Percentiles rank a stretch among this genome's conserved stretches.
phyloP scores from a whole-genome alignment of 2,329 filamentous ascomycete genomes.

The Cladosporium sp. region DNA sequence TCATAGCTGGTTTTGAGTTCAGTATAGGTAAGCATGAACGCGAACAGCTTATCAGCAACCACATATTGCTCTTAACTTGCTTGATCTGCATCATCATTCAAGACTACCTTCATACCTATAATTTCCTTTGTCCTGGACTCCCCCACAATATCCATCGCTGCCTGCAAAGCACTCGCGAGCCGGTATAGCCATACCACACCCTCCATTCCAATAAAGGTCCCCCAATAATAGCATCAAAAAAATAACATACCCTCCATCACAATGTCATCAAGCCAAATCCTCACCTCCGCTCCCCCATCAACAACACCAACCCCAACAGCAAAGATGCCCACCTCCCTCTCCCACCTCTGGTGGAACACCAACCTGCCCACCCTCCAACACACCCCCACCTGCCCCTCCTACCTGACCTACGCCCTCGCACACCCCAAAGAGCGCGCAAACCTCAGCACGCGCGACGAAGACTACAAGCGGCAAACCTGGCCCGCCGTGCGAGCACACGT shows the following conservation, averaged over 20 bases:
- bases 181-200: too few species aligned
- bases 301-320: background rate
- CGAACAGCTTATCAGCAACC: too few species aligned
- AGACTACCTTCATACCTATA: too few species aligned
- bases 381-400: conserved; percentile 65
- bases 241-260: too few species aligned
- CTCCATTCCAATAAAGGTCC: too few species aligned
- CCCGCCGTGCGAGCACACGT: conserved; percentile 61
- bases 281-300: background rate
- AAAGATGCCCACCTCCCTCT: conserved; percentile 44
- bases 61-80: too few species aligned
- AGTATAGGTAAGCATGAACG: too few species aligned
- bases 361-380: conserved; percentile 64
- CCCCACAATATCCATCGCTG: too few species aligned
- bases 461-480: conserved; percentile 65
- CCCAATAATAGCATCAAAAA: too few species aligned
- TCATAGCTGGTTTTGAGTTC: too few species aligned
- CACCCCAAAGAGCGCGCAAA: conserved; percentile 65
- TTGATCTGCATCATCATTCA: too few species aligned
- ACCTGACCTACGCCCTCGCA: conserved; percentile 51
- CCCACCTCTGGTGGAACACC: conserved; percentile 66
- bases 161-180: background rate
- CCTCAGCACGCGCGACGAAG: conserved; percentile 63
- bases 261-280: background rate
- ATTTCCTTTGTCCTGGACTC: too few species aligned